Evolutionary conservation across 257 asterid genomes (phyloP), one percentile per base, ranked within the genome.

Genomic region (Hygrophila difformis): DNA sequence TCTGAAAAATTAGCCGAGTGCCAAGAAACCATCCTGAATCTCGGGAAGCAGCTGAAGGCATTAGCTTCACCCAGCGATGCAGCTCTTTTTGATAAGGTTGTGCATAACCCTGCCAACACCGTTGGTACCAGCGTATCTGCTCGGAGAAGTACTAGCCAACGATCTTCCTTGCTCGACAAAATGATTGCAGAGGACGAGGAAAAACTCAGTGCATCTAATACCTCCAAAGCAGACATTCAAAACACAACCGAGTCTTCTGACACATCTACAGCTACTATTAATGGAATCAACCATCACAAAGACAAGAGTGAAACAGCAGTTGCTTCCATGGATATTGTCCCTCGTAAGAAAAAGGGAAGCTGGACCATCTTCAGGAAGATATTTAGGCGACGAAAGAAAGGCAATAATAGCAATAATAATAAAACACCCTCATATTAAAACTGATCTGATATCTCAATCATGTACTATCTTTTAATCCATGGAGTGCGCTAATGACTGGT

Each of bases 11-110:
- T 85, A 52, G 92, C 86, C 0, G 83, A 81, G 65, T 85, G 96
- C 69, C 94, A 87, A 64, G 89, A 79, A 72, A 82, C 93, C 12
- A 76, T 82, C 59, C 60, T 73, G 46, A 77, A 71, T 72, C 77
- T 77, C 29, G 96, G 94, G 54, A 87, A 79, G 73, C 93, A 87
- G 60, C 62, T 87, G 68, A 80, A 82, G 69, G 92, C 94, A n/a
- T 51, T 85, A 69, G 92, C 92, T 63, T 70, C 78, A 28, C 82
- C 93, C 4, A 53, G 44, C 14, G 85, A 78, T 17, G 69, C 72
- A 20, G 59, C 74, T 51, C 74, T 73, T 55, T 70, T 64, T 14
- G 82, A 73, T 42, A 74, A 70, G 57, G 81, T 68, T 63, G 39
- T 51, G 38, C 47, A 77, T 60, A 49, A 64, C 7, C 70, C 75